Evolutionary conservation across 805 yeast species (phyloP).

Genomic region (Wickerhamomyces chambardii): DNA sequence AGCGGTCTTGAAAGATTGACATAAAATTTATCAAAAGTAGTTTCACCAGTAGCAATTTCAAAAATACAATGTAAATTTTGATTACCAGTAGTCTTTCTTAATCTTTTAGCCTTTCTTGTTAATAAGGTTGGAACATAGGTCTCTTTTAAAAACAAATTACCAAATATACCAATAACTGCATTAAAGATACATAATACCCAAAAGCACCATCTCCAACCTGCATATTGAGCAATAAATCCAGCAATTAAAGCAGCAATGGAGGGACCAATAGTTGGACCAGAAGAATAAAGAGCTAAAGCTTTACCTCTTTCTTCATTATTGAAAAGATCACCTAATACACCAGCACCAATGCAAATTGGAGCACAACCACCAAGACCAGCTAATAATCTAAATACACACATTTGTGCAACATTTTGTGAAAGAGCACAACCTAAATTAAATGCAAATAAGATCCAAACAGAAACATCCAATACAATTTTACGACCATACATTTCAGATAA

Average conservation of each 20-base stretch:
- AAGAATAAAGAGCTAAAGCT: constrained; percentile 46
- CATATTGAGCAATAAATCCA: constrained; percentile 43
- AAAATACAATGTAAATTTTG: constrained; percentile 46
- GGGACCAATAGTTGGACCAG: constrained; percentile 49
- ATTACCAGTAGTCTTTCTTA: constrained; percentile 49
- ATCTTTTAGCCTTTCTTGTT: constrained; percentile 31
- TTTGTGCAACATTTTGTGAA: constrained; percentile 40
- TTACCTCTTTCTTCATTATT: constrained; percentile 38
- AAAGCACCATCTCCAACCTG: constrained; percentile 58
- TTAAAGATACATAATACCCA: constrained; percentile 48
- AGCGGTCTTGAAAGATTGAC: constrained; percentile 45
- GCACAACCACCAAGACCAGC: constrained; percentile 66
- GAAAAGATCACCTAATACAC: constrained; percentile 55
- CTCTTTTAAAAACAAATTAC: constrained; percentile 38
- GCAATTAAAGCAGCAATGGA: constrained; percentile 48
- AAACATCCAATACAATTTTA: constrained; percentile 36
- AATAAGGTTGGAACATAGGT: constrained; percentile 51
- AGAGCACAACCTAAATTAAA: constrained; percentile 55
- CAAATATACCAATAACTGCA: constrained; percentile 34
- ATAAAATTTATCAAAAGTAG: constrained; percentile 25
- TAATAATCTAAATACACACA: constrained; percentile 49
- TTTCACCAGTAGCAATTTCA: constrained; percentile 46
- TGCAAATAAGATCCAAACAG: constrained; percentile 37
- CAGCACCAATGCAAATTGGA: constrained; percentile 63
- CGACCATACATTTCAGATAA: constrained; percentile 54